Percentiles rank a stretch among this genome's conserved stretches.
phyloP scores from a whole-genome alignment of 192 early-diverging fungal genomes.

The Entomortierella parvispora region DNA sequence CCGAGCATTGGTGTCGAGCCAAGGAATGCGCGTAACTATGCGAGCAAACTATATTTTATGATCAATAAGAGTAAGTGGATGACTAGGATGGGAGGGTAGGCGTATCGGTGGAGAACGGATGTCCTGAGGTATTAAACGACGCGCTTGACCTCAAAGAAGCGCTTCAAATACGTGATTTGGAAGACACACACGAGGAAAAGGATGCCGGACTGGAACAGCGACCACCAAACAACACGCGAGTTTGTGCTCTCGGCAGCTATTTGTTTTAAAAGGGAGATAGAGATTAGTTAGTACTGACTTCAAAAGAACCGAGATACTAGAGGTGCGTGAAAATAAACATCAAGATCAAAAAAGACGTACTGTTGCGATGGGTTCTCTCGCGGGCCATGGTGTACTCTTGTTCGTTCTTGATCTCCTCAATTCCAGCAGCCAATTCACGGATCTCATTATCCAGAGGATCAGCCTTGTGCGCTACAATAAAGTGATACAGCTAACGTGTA shows the following conservation, averaged over 20 bases:
- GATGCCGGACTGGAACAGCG: conserved; percentile 69
- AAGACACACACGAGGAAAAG: conserved; percentile 74
- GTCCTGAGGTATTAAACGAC: conserved; percentile 57
- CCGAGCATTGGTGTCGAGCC: background rate
- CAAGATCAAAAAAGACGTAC: conserved; percentile 59
- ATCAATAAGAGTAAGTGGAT: no score
- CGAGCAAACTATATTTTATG: background rate
- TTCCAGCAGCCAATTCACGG: conserved; percentile 66
- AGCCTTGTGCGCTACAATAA: conserved; percentile 46
- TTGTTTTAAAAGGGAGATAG: no score
- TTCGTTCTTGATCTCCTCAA: conserved; percentile 74
- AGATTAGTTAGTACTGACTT: no score
- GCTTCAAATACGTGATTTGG: conserved; percentile 81
- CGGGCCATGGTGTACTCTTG: conserved; percentile 74
- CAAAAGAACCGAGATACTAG: no score
- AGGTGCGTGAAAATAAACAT: no score
- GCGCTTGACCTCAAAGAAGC: conserved; percentile 77
- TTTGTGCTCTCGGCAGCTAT: conserved; percentile 84
- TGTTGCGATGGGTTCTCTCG: conserved; percentile 72
- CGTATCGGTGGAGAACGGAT: background rate
- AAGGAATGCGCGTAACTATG: background rate
- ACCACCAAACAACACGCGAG: conserved; percentile 83
- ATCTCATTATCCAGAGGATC: conserved; percentile 75
- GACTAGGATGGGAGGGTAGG: no score
- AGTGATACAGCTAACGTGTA: background rate